Conservation (phyloP, 495 filamentous ascomycete genomes). For the Penicillium paradoxum region DNA sequence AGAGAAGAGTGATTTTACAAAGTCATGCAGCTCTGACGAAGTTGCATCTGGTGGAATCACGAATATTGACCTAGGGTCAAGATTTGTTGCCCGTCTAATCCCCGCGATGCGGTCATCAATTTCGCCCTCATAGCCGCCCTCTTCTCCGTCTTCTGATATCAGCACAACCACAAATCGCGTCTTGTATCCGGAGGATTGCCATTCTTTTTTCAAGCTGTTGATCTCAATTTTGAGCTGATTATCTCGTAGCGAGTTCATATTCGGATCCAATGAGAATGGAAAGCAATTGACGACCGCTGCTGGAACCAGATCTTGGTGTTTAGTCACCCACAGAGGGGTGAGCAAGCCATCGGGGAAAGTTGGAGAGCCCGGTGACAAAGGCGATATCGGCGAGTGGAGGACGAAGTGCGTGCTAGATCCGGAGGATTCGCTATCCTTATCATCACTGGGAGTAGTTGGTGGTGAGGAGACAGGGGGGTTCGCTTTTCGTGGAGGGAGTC, state of each 20-base stretch:
- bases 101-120: constrained; percentile 70
- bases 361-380: constrained; percentile 70
- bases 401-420: constrained; percentile 39
- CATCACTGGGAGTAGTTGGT: constrained; percentile 44
- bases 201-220: constrained; percentile 61
- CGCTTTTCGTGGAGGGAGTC: constrained; percentile 59
- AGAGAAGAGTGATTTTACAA: constrained; percentile 57
- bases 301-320: constrained; percentile 78
- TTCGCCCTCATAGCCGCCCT: constrained; percentile 51
- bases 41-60: constrained; percentile 65
- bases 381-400: constrained; percentile 85
- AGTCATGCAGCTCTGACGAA: constrained; percentile 55
- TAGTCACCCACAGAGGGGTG: constrained; percentile 72
- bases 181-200: constrained; percentile 65
- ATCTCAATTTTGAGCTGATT: constrained; percentile 88
- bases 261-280: constrained; percentile 63
- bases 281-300: constrained; percentile 74
- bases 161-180: constrained; percentile 72
- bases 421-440: constrained; percentile 41
- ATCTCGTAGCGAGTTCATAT: constrained; percentile 66
- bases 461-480: constrained; percentile 48
- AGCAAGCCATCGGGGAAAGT: constrained; percentile 86
- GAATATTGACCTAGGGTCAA: constrained; percentile 76
- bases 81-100: constrained; percentile 69
- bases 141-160: constrained; percentile 60